Evolutionary conservation across 2,329 filamentous ascomycete species (phyloP).

Genomic region (Aspergillus neoniger): DNA sequence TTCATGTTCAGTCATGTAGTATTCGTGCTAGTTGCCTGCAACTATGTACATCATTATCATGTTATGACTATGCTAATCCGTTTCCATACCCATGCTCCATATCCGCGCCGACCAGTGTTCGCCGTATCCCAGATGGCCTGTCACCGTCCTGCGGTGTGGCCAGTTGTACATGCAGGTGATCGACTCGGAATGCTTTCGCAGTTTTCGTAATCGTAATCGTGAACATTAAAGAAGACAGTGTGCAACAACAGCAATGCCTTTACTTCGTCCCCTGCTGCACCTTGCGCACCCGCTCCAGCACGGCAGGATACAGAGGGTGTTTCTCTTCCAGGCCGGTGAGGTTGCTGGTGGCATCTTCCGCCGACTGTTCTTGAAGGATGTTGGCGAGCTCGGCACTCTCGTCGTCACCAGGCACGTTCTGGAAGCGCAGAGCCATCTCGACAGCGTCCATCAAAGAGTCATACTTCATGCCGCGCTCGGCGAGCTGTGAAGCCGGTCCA

Average conservation of each 20-base stretch:
- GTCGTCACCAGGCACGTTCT: conserved; percentile 87
- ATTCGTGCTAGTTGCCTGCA: conserved; percentile 21
- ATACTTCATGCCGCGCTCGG: conserved; percentile 74
- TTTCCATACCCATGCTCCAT: conserved; percentile 20
- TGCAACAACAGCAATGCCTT: conserved; percentile 4
- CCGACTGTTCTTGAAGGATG: conserved; percentile 73
- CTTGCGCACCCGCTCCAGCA: conserved; percentile 77
- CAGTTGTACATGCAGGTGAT: conserved; percentile 27
- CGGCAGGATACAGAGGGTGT: conserved; percentile 75
- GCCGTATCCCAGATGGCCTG: conserved; percentile 34
- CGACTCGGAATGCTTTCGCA: conserved; percentile 28
- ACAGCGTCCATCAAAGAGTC: conserved; percentile 76
- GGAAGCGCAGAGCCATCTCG: conserved; percentile 93
- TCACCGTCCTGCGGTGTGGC: conserved; percentile 29
- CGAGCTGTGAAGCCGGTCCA: conserved; percentile 84
- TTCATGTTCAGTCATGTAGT: conserved; percentile 5
- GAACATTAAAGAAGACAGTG: conserved; percentile 3
- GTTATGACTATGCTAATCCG: conserved; percentile 25
- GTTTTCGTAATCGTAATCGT: conserved; percentile 16
- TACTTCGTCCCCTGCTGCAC: conserved; percentile 64
- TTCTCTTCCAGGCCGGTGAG: conserved; percentile 76
- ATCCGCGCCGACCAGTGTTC: conserved; percentile 33
- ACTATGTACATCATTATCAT: conserved; percentile 20
- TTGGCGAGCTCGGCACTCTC: conserved; percentile 84
- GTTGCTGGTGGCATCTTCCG: conserved; percentile 75